A percentile compares a stretch with the other conserved stretches of the same genome.
Conservation (phyloP, 352 stramenopile species). For the Globisporangium carolinianum region DNA sequence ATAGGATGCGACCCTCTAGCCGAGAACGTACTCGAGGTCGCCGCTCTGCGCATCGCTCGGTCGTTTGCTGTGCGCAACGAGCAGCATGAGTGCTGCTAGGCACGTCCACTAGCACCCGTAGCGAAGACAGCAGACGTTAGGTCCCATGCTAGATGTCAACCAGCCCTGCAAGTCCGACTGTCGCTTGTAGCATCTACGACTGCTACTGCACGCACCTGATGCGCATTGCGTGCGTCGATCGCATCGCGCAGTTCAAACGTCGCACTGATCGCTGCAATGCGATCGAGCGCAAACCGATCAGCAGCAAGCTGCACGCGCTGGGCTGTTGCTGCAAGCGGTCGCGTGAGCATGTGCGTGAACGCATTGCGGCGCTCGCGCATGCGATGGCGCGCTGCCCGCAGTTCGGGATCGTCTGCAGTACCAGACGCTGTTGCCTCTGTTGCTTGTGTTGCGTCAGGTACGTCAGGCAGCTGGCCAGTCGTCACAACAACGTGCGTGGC, state of each 20-base stretch:
- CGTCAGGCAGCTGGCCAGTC: slow-evolving; percentile 1
- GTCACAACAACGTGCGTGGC: slow-evolving; percentile 58
- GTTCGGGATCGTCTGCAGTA: slow-evolving; percentile 24
- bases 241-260: slow-evolving; percentile 55
- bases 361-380: slow-evolving; percentile 60
- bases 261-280: slow-evolving; percentile 45
- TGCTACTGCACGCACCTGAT: slow-evolving; percentile 30
- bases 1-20: too few species aligned
- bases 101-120: slow-evolving; percentile 47
- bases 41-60: slow-evolving; percentile 27
- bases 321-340: slow-evolving; percentile 41
- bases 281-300: slow-evolving; percentile 48
- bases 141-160: background rate
- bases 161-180: background rate
- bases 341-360: slow-evolving; percentile 53
- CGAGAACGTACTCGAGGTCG: slow-evolving; percentile 28
- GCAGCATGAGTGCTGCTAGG: slow-evolving; percentile 51
- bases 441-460: slow-evolving; percentile 16
- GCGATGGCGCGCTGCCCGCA: slow-evolving; percentile 38
- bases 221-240: slow-evolving; percentile 55
- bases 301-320: slow-evolving; percentile 39
- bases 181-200: background rate
- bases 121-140: too few species aligned
- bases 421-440: background rate
- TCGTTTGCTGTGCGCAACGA: slow-evolving; percentile 52